Conservation (phyloP, 2,329 filamentous ascomycete species). For the Colletotrichum sp. region DNA sequence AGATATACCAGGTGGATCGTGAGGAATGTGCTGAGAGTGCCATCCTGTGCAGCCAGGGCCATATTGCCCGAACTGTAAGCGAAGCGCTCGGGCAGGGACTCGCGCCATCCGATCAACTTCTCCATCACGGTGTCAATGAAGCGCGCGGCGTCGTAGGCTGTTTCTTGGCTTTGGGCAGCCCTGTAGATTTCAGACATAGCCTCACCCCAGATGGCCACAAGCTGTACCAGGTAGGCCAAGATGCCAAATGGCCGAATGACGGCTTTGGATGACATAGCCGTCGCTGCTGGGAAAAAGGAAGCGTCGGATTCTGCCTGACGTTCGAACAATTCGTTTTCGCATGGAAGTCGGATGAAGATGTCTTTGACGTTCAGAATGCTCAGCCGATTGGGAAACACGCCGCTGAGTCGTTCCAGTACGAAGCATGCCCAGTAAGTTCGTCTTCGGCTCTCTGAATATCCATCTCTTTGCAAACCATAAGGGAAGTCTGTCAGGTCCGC, state of each 20-base stretch:
- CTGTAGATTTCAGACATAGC: conserved; percentile 63
- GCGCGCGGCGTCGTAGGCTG: conserved; percentile 24
- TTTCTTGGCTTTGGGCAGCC: neutral
- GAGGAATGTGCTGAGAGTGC: conserved; percentile 61
- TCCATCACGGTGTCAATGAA: conserved; percentile 51
- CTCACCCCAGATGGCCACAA: conserved; percentile 69
- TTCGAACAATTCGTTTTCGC: conserved; percentile 65
- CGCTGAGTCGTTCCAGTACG: conserved; percentile 71
- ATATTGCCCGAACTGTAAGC: conserved; percentile 62
- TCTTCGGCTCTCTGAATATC: conserved; percentile 69
- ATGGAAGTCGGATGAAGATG: conserved; percentile 70
- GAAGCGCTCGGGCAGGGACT: conserved; percentile 59
- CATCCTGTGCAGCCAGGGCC: conserved; percentile 57
- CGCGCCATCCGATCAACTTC: conserved; percentile 63
- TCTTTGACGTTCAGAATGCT: conserved; percentile 67
- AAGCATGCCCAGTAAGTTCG: conserved; percentile 77
- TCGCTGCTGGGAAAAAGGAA: conserved; percentile 64
- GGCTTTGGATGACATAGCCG: conserved; percentile 24
- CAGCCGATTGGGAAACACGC: conserved; percentile 57
- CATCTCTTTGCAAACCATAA: conserved; percentile 61
- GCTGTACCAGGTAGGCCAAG: conserved; percentile 66
- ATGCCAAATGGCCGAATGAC: conserved; percentile 43
- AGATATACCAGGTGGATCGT: conserved; percentile 72
- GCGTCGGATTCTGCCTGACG: conserved; percentile 59
- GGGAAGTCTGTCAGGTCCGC: conserved; percentile 46